Percentiles rank a stretch among this genome's conserved stretches.
Evolutionary conservation across 2,329 filamentous ascomycete species (phyloP).

Genomic region (Fusarium camptoceras): DNA sequence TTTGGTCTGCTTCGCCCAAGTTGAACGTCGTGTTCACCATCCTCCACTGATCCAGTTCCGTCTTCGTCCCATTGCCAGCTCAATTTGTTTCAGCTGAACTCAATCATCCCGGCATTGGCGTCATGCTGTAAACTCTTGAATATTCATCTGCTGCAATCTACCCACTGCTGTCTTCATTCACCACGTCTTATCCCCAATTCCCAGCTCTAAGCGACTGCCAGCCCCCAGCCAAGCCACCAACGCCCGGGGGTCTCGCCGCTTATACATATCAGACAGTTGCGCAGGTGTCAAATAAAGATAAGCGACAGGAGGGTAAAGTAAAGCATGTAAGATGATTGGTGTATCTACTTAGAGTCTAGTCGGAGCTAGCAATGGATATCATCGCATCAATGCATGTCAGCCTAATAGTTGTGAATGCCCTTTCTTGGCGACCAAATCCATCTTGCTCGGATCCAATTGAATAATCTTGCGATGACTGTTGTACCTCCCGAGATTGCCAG

Average conservation of each 20-base stretch:
- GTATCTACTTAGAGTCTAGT: neutral
- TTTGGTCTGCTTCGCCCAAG: rapidly evolving
- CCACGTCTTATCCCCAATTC: neutral
- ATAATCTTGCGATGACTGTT: rapidly evolving
- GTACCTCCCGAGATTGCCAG: neutral
- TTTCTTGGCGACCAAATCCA: neutral
- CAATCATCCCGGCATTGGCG: no score
- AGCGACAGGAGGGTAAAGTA: no score
- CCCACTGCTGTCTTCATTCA: no score
- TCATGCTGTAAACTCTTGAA: neutral
- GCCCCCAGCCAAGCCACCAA: neutral
- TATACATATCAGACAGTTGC: neutral
- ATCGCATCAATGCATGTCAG: neutral
- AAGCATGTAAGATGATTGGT: neutral
- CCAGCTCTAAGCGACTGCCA: neutral
- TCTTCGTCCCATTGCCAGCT: no score
- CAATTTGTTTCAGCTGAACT: no score
- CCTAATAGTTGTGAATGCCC: neutral
- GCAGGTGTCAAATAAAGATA: neutral
- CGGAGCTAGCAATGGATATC: neutral
- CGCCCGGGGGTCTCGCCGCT: neutral
- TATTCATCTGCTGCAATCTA: neutral
- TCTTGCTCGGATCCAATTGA: neutral
- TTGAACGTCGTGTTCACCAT: no score
- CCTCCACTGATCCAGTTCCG: no score